Evolutionary conservation across 2,329 filamentous ascomycete genomes (phyloP).

Genomic region (Colletotrichum endophyticum): DNA sequence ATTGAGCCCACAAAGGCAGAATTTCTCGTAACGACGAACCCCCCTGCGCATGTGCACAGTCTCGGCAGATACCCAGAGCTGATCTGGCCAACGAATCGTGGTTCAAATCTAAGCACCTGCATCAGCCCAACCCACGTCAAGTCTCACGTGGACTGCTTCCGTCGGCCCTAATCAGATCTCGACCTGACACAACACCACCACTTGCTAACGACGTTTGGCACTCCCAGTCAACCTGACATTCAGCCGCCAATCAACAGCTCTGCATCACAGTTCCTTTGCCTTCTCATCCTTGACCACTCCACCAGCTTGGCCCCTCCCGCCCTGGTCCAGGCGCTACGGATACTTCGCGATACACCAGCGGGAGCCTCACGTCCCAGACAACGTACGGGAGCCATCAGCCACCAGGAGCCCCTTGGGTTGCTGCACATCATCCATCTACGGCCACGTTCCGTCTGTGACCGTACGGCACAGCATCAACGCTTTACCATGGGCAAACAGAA

Average conservation of each 20-base stretch:
- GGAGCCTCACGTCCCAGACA: constrained; percentile 18
- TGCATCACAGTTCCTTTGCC: not conserved
- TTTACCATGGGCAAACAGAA: constrained; percentile 26
- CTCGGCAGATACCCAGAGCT: not conserved
- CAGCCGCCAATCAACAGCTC: not conserved
- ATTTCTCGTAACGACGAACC: not conserved
- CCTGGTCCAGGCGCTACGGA: not conserved
- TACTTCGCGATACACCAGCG: not conserved
- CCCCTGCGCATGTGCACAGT: not conserved
- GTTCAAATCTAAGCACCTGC: not conserved
- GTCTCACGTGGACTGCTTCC: not conserved
- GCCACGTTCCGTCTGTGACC: not conserved
- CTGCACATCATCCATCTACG: constrained; percentile 6
- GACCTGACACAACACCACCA: not conserved
- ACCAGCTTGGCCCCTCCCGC: not conserved
- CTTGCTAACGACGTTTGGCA: not conserved
- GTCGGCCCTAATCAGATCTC: not conserved
- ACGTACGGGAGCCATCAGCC: constrained; percentile 2
- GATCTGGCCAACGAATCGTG: not conserved
- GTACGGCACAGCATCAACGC: constrained; percentile 7
- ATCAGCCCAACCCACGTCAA: not conserved
- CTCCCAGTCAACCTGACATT: not conserved
- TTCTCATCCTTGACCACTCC: not conserved
- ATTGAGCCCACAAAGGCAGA: not conserved
- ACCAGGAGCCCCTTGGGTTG: not conserved